Evolutionary conservation across 2,329 filamentous ascomycete genomes (phyloP).

Genomic region (Colletotrichum orbiculare): DNA sequence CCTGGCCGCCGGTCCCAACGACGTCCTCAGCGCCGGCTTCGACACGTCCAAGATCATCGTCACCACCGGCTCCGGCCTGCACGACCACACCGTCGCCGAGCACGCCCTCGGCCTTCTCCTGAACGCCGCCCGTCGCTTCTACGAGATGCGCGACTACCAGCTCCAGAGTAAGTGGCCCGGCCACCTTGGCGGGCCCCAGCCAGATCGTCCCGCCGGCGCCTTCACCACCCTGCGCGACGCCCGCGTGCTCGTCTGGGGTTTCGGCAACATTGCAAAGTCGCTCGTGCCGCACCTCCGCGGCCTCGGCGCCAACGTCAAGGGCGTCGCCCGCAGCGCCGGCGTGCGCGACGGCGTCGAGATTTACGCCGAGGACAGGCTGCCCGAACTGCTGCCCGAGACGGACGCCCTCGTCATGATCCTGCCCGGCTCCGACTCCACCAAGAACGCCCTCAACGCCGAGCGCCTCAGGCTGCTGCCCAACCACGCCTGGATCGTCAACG

Average conservation of each 20-base stretch:
- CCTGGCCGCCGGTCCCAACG: conserved; percentile 73
- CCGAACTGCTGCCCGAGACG: conserved; percentile 64
- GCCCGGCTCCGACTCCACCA: conserved; percentile 67
- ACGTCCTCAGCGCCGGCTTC: conserved; percentile 72
- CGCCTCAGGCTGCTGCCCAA: conserved; percentile 63
- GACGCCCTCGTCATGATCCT: conserved; percentile 77
- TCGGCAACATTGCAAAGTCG: conserved; percentile 73
- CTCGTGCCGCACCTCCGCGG: conserved; percentile 64
- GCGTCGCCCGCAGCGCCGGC: conserved; percentile 66
- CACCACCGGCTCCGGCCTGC: conserved; percentile 71
- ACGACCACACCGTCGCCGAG: conserved; percentile 74
- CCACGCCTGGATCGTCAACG: conserved; percentile 67
- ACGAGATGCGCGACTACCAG: conserved; percentile 73
- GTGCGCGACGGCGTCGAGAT: conserved; percentile 70
- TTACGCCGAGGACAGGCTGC: conserved; percentile 63
- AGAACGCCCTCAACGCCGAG: conserved; percentile 65
- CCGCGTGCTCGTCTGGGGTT: conserved; percentile 71
- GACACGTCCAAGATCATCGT: conserved; percentile 60
- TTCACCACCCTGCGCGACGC: conserved; percentile 72
- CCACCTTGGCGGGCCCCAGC: conserved; percentile 71
- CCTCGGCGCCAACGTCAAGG: conserved; percentile 68
- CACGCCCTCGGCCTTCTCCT: conserved; percentile 70
- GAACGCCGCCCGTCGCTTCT: conserved; percentile 65
- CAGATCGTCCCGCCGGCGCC: conserved; percentile 63
- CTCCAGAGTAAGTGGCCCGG: conserved; percentile 66